Evolutionary conservation across 2,329 filamentous ascomycete genomes (phyloP), one percentile per base, ranked within the genome.

Genomic region (Aspergillus flavus): DNA sequence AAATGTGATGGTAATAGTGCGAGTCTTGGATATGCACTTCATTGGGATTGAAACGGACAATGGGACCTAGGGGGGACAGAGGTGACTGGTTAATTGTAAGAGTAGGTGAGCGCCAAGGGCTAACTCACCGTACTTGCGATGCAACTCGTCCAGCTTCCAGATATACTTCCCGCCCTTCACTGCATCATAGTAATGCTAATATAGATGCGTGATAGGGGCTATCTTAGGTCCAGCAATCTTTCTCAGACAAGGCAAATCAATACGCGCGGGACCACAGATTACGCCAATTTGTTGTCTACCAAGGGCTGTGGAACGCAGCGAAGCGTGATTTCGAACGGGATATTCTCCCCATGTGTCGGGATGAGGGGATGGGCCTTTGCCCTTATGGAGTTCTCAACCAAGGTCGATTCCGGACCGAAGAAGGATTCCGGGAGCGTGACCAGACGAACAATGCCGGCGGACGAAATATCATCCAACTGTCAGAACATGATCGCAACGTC

Each of bases 231-330:
- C 32, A 11, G 32, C 11, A 12, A 34, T 34, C 32, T 34, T 34
- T 12, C 32, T 34, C 2, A 34, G 11, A 34, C 57, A 82, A 81
- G 58, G 81, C 81, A 0, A 84, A 85, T 61, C 71, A 81, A 75
- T 76, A 93, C 72, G 91, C 91, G 3, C 85, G 88, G 23, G 83
- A 86, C 65, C 86, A 92, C 64, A 89, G 89, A 4, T 80, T 92
- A n/a, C 85, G 86, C 0, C 88, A 84, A 41, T 94, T 94, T 77
- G 83, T 81, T 26, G 84, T 92, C n/a, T 92, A 91, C 71, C 88
- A 91, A 75, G 89, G 89, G 12, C 79, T 78, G 12, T 92, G 88
- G 87, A 85, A 79, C 23, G 82, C 84, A n/a, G 82, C 79, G 1
- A 81, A 86, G 53, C 85, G 90, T 23, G 90, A 92, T 73, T 85